Percentiles rank a stretch among this genome's conserved stretches.
Evolutionary conservation across 2,329 filamentous ascomycete species (phyloP).

Genomic region (Colletotrichum spinosum): DNA sequence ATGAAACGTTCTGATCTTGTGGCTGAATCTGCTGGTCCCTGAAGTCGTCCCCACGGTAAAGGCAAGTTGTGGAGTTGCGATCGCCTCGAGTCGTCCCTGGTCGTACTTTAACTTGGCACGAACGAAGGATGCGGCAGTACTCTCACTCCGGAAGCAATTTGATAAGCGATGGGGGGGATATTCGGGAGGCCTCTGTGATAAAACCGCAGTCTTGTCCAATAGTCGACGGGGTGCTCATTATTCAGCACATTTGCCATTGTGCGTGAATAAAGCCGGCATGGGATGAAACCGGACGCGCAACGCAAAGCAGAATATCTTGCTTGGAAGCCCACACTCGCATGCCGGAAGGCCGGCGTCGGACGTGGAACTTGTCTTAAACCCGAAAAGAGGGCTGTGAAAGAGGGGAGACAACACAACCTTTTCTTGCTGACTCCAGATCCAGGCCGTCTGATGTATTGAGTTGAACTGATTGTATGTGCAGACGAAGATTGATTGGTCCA

Average conservation of each 20-base stretch:
- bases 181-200: conserved; percentile 10
- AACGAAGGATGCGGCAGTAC: conserved; percentile 13
- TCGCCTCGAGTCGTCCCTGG: no score
- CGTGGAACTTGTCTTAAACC: conserved; percentile 12
- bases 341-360: conserved; percentile 13
- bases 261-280: conserved; percentile 25
- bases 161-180: neutral
- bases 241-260: conserved; percentile 18
- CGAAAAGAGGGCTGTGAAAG: conserved; percentile 29
- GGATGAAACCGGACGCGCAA: conserved; percentile 30
- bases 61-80: neutral
- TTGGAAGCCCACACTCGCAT: conserved; percentile 19
- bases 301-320: conserved; percentile 19
- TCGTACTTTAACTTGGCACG: conserved; percentile 6
- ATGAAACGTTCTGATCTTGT: neutral
- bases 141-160: conserved; percentile 16
- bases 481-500: conserved; percentile 19
- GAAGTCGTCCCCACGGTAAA: conserved; percentile 2
- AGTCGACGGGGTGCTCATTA: conserved; percentile 3
- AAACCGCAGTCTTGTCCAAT: conserved; percentile 1
- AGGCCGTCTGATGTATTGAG: conserved; percentile 30
- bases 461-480: conserved; percentile 2
- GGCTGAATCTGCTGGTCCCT: neutral
- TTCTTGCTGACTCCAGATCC: conserved; percentile 13
- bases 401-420: conserved; percentile 1